A percentile compares a stretch with the other conserved stretches of the same genome.
Conservation (phyloP, 1,139 yeast species). For the Suhomyces terraborum region DNA sequence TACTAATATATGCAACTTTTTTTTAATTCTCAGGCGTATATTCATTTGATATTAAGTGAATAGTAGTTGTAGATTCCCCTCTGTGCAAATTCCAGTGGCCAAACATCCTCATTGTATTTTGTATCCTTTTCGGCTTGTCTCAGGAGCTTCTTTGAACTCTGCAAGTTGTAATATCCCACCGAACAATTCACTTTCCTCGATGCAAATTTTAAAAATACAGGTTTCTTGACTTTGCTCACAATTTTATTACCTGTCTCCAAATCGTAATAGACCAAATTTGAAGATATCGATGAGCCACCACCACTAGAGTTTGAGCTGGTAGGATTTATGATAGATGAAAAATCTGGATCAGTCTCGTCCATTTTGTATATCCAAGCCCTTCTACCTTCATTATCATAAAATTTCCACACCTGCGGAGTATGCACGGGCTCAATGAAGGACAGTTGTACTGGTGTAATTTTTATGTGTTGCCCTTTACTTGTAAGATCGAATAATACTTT, state of each 20-base stretch:
- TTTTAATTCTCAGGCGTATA: no score
- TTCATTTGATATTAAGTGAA: slow-evolving; percentile 46
- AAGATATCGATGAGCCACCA: slow-evolving; percentile 12
- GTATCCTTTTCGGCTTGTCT: not conserved
- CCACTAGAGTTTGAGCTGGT: slow-evolving; percentile 9
- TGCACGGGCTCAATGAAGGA: slow-evolving; percentile 28
- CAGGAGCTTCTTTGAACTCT: slow-evolving; percentile 28
- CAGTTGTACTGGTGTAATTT: slow-evolving; percentile 32
- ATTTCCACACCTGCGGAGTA: slow-evolving; percentile 51
- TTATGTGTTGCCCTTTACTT: slow-evolving; percentile 42
- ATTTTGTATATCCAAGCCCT: slow-evolving; percentile 79
- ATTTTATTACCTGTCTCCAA: slow-evolving; percentile 67
- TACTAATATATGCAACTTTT: no score
- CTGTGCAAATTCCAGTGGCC: slow-evolving; percentile 67
- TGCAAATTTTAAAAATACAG: slow-evolving; percentile 62
- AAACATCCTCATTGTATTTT: slow-evolving; percentile 49
- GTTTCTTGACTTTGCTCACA: slow-evolving; percentile 55
- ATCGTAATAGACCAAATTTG: slow-evolving; percentile 56
- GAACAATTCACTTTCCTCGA: slow-evolving; percentile 63
- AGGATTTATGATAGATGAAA: slow-evolving; percentile 32
- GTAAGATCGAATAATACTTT: slow-evolving; percentile 44
- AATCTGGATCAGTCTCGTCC: slow-evolving; percentile 36
- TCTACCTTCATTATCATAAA: slow-evolving; percentile 65
- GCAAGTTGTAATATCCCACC: slow-evolving; percentile 50
- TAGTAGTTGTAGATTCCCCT: slow-evolving; percentile 75